Evolutionary conservation across 768 basidiomycete species (phyloP).

Genomic region (Macrolepiota dolichaula): DNA sequence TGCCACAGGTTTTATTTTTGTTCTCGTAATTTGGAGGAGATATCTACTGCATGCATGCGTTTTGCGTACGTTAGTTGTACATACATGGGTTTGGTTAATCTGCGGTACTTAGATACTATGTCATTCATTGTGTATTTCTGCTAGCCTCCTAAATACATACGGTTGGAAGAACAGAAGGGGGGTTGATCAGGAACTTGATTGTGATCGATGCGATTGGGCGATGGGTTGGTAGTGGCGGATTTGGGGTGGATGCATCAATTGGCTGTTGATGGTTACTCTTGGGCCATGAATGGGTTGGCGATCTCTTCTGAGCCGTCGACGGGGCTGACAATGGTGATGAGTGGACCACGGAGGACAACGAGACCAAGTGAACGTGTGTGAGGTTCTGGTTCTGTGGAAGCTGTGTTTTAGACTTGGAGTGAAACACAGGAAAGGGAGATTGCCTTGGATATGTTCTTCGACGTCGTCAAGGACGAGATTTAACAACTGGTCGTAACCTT

Average conservation of each 20-base stretch:
- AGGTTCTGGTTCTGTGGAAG: slow-evolving; percentile 55
- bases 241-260: neutral
- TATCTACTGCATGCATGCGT: neutral
- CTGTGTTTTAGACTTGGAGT: slow-evolving; percentile 6
- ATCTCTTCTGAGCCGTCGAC: slow-evolving; percentile 96
- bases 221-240: neutral
- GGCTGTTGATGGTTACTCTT: slow-evolving; percentile 43
- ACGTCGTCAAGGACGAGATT: slow-evolving; percentile 98
- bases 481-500: slow-evolving; percentile 94
- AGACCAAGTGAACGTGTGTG: slow-evolving; percentile 72
- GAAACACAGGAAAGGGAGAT: neutral
- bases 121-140: neutral
- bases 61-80: neutral
- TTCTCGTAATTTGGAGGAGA: neutral
- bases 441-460: slow-evolving; percentile 75
- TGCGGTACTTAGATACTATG: neutral
- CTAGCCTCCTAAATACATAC: neutral
- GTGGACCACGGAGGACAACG: slow-evolving; percentile 89
- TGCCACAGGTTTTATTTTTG: neutral
- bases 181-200: slow-evolving; percentile 4
- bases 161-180: neutral
- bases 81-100: neutral
- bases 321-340: slow-evolving; percentile 90
- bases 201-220: neutral
- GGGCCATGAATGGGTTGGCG: slow-evolving; percentile 79